Evolutionary conservation across 2,329 filamentous ascomycete genomes (phyloP), one percentile per base, ranked within the genome.

Genomic region (Fusarium liriodendri): DNA sequence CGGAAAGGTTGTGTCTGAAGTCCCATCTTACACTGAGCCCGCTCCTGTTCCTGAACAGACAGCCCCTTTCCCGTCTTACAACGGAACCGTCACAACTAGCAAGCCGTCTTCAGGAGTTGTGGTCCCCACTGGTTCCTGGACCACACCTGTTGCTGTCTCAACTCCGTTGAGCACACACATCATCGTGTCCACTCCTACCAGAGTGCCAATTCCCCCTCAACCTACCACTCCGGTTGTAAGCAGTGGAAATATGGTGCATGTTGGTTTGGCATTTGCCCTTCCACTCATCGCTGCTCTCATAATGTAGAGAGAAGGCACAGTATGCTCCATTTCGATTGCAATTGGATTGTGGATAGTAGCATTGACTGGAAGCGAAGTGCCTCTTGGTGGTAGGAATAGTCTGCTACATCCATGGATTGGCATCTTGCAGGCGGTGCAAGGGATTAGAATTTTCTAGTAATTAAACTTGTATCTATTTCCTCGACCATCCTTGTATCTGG

Each of bases 231-330:
- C 66, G n/a, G 70, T 68, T 20, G 42, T 40, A 8, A 75, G 72
- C 52, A 50, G 72, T 27, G 72, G 63, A 3, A 75, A 37, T 25
- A 42, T 73, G 2, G 40, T 75, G 9, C 66, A 71, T 29, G 54
- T 52, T 20, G 27, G 72, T 8, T 45, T 75, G 13, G 59, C 74
- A 62, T 42, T 73, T 64, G 70, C 33, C 25, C 35, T 75, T 9
- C 72, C 72, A 11, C 45, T 69, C 29, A 27, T 64, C n/a, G 14
- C 73, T 29, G 72, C 72, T 58, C 27, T 75, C 47, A 59, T 74
- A 18, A 55, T 75, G 58, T 72, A 69, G 25, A 69, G 18, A 27
- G 10, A 52, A 14, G 27, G 25, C 25, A 16, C 13, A 4, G 9
- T 6, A 27, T 50, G 16, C 22, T 8, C 27, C 25, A 18, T 29